Evolutionary conservation across 345 rosid genomes (phyloP).

Genomic region (Sonneratia caseolaris): DNA sequence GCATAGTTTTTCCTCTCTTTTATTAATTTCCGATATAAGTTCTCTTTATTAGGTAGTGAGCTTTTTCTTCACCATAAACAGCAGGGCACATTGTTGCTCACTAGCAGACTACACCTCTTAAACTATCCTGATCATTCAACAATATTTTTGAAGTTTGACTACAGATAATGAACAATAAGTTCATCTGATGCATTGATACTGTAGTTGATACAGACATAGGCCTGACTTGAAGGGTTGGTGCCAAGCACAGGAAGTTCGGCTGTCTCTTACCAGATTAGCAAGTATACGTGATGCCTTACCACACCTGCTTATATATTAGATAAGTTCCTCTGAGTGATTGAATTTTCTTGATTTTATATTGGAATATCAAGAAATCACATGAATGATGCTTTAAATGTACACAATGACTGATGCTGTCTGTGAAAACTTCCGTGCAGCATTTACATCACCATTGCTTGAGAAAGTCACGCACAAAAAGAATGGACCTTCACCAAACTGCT

Average conservation of each 20-base stretch:
- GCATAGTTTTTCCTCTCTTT: too few relatives aligned
- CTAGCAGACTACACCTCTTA: background rate
- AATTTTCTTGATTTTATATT: background rate
- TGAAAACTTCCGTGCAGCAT: too few relatives aligned
- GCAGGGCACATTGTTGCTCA: background rate
- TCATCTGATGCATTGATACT: background rate
- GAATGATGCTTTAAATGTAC: background rate
- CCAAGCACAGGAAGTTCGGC: background rate
- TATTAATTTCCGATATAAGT: too few relatives aligned
- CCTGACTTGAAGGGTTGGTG: constrained; percentile 4
- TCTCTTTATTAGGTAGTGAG: too few relatives aligned
- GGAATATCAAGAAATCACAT: background rate
- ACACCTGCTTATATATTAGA: background rate
- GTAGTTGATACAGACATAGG: background rate
- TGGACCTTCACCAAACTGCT: too few relatives aligned
- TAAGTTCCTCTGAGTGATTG: background rate
- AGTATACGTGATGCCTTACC: background rate
- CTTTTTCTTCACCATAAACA: too few relatives aligned
- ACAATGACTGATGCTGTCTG: too few relatives aligned
- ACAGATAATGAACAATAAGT: background rate
- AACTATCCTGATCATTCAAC: background rate
- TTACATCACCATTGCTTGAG: too few relatives aligned
- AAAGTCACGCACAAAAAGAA: too few relatives aligned
- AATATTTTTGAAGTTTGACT: background rate
- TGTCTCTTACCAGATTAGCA: constrained; percentile 1